Conservation (phyloP, 1,139 yeast genomes). For the Geotrichum candidum region DNA sequence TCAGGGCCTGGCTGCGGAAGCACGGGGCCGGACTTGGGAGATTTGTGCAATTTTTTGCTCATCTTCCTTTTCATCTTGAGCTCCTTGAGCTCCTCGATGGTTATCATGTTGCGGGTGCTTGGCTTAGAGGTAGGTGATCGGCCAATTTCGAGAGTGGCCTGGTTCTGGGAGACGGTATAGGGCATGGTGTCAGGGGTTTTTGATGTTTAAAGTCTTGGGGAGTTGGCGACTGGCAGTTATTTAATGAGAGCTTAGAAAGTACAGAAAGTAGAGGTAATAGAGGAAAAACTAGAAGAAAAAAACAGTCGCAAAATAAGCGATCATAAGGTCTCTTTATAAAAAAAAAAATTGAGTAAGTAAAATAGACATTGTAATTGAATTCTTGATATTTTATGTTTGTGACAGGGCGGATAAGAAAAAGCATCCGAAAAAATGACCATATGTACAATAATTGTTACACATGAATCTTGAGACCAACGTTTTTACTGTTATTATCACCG, state of each 20-base stretch:
- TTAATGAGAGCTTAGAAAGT: not conserved
- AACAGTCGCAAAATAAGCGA: not conserved
- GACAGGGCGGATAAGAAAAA: no score
- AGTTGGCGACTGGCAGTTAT: not conserved
- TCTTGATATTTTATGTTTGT: no score
- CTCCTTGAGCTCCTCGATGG: not conserved
- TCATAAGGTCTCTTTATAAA: not conserved
- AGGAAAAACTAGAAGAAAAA: not conserved
- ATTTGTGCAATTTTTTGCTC: not conserved
- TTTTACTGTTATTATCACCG: no score
- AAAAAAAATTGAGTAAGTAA: no score
- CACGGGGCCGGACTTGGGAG: not conserved
- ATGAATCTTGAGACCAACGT: no score
- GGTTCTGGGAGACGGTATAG: not conserved
- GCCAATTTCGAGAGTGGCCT: not conserved
- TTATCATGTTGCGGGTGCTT: not conserved
- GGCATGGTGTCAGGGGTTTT: not conserved
- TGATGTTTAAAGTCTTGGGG: not conserved
- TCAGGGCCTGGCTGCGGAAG: not conserved
- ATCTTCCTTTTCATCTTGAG: not conserved
- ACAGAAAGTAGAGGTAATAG: not conserved
- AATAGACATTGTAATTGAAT: no score
- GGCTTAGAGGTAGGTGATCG: not conserved
- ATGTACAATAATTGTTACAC: no score
- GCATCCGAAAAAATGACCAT: no score